A percentile compares a stretch with the other conserved stretches of the same genome.
phyloP scores from a whole-genome alignment of 2,329 filamentous ascomycete species.

The Microdochium nivale region DNA sequence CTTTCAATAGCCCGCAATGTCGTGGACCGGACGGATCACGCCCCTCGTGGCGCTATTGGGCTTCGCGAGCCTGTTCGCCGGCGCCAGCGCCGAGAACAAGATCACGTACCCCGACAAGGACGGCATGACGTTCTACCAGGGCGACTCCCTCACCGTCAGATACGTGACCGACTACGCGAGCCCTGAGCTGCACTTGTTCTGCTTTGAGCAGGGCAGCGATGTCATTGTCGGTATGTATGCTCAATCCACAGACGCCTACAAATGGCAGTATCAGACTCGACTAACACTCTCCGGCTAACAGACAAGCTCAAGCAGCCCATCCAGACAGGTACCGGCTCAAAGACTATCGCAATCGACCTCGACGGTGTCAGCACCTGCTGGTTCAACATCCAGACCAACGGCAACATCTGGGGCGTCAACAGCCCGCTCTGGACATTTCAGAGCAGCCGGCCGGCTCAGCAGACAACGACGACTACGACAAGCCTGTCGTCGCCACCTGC shows the following conservation, averaged over 20 bases:
- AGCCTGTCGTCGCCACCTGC: not conserved
- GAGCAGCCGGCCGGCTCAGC: not conserved
- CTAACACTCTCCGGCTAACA: not conserved
- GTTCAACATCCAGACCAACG: not conserved
- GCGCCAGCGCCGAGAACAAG: not conserved
- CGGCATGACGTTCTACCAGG: slow-evolving; percentile 1
- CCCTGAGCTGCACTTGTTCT: not conserved
- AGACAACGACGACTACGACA: not conserved
- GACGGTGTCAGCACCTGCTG: not conserved
- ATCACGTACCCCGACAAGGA: not conserved
- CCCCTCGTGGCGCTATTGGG: not conserved
- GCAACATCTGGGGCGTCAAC: not conserved
- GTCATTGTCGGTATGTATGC: not conserved
- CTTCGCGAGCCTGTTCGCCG: not conserved
- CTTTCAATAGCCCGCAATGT: not conserved
- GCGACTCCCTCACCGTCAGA: not conserved
- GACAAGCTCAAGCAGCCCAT: not conserved
- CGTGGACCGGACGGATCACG: not conserved
- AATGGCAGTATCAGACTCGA: not conserved
- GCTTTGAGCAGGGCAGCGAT: not conserved
- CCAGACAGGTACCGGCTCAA: not conserved
- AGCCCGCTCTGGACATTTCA: not conserved
- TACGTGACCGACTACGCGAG: not conserved
- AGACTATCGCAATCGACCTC: not conserved
- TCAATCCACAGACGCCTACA: not conserved